Base-by-base conservation (phyloP, 371 early-diverging fungal genomes). In the Globomyces sp. region DNA sequence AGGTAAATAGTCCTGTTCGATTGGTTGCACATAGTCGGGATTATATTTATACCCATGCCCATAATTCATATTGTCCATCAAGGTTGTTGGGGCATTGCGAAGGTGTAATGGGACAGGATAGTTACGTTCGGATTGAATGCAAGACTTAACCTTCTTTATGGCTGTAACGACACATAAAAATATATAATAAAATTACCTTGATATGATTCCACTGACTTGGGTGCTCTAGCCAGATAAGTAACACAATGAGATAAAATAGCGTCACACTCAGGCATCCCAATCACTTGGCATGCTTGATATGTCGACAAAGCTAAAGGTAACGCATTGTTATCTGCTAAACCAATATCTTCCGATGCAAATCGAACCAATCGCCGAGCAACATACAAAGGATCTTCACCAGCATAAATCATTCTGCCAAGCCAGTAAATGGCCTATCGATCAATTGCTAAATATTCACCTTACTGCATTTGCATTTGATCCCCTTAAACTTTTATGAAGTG, bases 241-340 rank as follows among this genome's bases (percentile, higher is more conserved):
- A 87, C 91, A 34, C 88, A 81, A 67, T 94, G 93, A 0, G 92
- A 92, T 9, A 94, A 73, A 40, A 89, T 86, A 0, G 85, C 86
- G 69, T 92, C 93, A 71, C 93, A 93, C 73, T 94, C 95, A 1
- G 95, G 95, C 90, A 92, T 91, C 0, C 95, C 95, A 60, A 94
- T 87, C 63, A 80, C 80, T 74, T 92, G 91, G 63, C 90, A 90
- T 0, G 94, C 89, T 67, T 91, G 86, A 71, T 88, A 90, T 0
- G 92, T 85, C 3, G 92, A 67, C 42, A 91, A 72, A 0, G 93
- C 93, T 59, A 93, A 67, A 0, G 87, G 83, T 5, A 94, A 72
- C 0, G 92, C 93, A 0, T 80, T 65, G 66, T 81, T 88, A 62
- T 94, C 92, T 0, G 92, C 95, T 52, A 93, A 72, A 0, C 95